These are phyloP conservation scores for Lipomyces lipofer DNA, from an alignment of 805 yeast species.

Conservation along the genomic window DNA sequence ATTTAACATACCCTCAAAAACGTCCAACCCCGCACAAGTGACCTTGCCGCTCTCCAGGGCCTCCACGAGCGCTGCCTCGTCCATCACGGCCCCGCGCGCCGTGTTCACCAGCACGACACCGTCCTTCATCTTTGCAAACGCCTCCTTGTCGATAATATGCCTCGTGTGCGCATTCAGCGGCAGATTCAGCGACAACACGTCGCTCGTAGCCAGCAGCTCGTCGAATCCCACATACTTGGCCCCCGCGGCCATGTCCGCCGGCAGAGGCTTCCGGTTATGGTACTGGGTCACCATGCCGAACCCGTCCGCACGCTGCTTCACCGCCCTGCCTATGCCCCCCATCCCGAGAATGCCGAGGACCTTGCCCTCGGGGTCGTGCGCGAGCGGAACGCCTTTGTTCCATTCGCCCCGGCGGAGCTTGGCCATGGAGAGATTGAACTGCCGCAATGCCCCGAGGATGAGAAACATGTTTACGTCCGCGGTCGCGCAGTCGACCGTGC, in stretches of 20 bases:
- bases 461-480: conserved; percentile 70
- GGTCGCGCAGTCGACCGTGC: conserved; percentile 66
- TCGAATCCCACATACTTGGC: conserved; percentile 73
- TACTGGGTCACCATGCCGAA: conserved; percentile 78
- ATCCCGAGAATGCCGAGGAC: conserved; percentile 79
- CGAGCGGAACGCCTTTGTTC: conserved; percentile 59
- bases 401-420: conserved; percentile 61
- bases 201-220: conserved; percentile 61
- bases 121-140: conserved; percentile 69
- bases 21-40: conserved; percentile 62
- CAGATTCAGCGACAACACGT: conserved; percentile 70
- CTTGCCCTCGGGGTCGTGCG: conserved; percentile 74
- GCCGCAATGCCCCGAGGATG: conserved; percentile 62
- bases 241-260: conserved; percentile 63
- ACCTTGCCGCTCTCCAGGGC: conserved; percentile 57
- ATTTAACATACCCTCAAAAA: conserved; percentile 48
- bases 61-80: conserved; percentile 56
- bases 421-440: conserved; percentile 62
- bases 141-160: conserved; percentile 63
- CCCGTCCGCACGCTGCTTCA: conserved; percentile 67
- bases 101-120: conserved; percentile 80
- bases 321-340: conserved; percentile 88
- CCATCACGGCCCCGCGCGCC: conserved; percentile 80
- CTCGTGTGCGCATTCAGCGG: conserved; percentile 74
- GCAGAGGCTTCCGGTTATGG: conserved; percentile 64